Percentiles rank a stretch among this genome's conserved stretches.
Evolutionary conservation across 1,284 basidiomycete genomes (phyloP).

Genomic region (Fomitopsis pinicola): DNA sequence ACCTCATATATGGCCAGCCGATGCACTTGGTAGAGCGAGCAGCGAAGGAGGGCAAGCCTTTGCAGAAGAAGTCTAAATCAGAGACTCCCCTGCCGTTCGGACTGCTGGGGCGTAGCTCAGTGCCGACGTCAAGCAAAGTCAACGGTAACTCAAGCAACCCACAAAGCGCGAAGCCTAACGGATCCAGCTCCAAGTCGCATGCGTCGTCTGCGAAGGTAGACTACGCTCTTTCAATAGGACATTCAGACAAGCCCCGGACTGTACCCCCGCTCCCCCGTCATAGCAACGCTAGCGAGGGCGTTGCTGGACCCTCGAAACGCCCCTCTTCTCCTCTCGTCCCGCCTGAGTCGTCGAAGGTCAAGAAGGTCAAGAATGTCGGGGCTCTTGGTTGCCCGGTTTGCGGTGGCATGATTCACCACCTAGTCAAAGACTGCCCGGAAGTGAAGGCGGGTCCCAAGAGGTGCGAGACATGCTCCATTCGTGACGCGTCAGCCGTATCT

Average conservation of each 20-base stretch:
- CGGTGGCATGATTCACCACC: conserved; percentile 35
- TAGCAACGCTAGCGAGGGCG: conserved; percentile 2
- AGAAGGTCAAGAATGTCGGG: conserved; percentile 34
- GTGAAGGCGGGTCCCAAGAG: conserved; percentile 44
- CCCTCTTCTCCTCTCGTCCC: conserved; percentile 26
- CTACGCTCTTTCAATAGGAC: background rate
- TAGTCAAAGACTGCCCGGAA: conserved; percentile 49
- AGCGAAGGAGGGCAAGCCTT: background rate
- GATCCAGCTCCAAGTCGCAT: background rate
- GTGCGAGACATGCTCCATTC: conserved; percentile 28
- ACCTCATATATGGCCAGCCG: conserved; percentile 59
- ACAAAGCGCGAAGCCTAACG: background rate
- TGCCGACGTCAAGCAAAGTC: background rate
- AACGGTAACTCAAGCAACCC: background rate
- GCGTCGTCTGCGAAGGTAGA: background rate
- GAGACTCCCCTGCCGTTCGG: conserved; percentile 6
- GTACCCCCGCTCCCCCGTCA: background rate
- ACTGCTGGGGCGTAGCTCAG: background rate
- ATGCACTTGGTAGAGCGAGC: conserved; percentile 45
- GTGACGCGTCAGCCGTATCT: background rate
- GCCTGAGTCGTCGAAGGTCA: conserved; percentile 25
- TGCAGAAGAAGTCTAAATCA: conserved; percentile 12
- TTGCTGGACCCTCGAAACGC: conserved; percentile 32
- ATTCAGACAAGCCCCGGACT: background rate
- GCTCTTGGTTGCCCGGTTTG: conserved; percentile 42